These are phyloP conservation scores for Phytopythium helicoides DNA, from an alignment of 352 stramenopile genomes.

Conservation along the genomic window DNA sequence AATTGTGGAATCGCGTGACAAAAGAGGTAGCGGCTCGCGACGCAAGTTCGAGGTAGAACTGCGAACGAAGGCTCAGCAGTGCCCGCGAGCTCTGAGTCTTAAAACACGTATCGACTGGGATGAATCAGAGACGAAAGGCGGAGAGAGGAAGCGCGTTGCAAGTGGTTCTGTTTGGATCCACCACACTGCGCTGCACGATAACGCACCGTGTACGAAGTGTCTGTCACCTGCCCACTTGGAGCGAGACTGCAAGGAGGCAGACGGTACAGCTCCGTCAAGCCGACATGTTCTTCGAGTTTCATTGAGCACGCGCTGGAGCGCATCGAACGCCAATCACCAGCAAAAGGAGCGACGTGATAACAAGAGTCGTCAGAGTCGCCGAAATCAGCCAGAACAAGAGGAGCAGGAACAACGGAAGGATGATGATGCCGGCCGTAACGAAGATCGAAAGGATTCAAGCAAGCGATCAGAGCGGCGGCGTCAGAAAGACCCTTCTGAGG, in stretches of 20 bases:
- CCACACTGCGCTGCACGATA: constrained; percentile 35
- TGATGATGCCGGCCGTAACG: background rate
- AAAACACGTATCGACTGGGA: constrained; percentile 47
- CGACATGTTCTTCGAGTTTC: constrained; percentile 26
- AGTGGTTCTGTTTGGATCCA: constrained; percentile 41
- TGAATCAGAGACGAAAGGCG: constrained; percentile 11
- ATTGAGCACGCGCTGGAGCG: constrained; percentile 6
- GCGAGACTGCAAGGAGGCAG: constrained; percentile 2
- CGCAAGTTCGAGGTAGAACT: constrained; percentile 39
- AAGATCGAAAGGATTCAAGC: background rate
- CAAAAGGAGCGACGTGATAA: constrained; percentile 14
- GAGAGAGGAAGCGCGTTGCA: constrained; percentile 3
- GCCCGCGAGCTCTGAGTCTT: constrained; percentile 20
- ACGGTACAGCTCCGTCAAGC: background rate
- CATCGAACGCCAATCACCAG: constrained; percentile 15
- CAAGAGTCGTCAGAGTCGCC: background rate
- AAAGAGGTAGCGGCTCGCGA: constrained; percentile 9
- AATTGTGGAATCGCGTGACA: constrained; percentile 11
- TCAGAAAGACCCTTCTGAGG: no score
- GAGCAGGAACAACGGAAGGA: background rate
- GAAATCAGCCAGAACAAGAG: background rate
- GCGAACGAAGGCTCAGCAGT: constrained; percentile 20
- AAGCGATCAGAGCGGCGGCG: no score
- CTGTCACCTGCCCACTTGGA: constrained; percentile 25
- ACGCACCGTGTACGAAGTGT: constrained; percentile 31